Percentiles rank a stretch among this genome's conserved stretches.
These are phyloP conservation scores for Rubia peregrina DNA, from an alignment of 305 asterid species.

Conservation along the genomic window DNA sequence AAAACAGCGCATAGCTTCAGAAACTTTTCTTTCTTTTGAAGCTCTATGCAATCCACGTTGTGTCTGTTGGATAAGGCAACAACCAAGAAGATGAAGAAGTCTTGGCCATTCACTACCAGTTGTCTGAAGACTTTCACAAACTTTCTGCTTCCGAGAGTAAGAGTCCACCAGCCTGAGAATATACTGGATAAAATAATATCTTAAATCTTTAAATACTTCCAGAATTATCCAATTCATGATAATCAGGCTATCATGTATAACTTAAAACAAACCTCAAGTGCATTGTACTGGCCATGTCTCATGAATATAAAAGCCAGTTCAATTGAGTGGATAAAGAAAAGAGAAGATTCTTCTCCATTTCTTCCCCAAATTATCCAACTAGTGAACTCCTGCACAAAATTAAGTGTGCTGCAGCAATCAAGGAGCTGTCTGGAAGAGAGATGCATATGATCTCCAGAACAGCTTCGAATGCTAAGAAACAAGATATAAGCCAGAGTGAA, in stretches of 20 bases:
- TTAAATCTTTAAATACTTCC: conserved; percentile 29
- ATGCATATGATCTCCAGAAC: conserved; percentile 38
- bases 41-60: conserved; percentile 51
- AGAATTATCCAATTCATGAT: conserved; percentile 18
- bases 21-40: conserved; percentile 56
- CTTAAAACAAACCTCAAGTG: conserved; percentile 59
- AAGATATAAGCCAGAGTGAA: conserved; percentile 70
- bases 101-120: conserved; percentile 53
- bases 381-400: conserved; percentile 59
- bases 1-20: conserved; percentile 82
- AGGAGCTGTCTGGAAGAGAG: conserved; percentile 39
- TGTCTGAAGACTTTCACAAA: conserved; percentile 67
- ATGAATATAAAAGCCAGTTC: conserved; percentile 71
- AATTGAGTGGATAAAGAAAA: conserved; percentile 68
- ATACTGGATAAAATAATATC: conserved; percentile 43
- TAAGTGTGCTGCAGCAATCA: conserved; percentile 49
- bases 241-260: conserved; percentile 5
- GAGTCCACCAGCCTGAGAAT: conserved; percentile 74
- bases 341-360: conserved; percentile 65
- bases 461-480: conserved; percentile 46
- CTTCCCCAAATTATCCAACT: conserved; percentile 95
- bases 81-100: conserved; percentile 85
- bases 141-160: conserved; percentile 68
- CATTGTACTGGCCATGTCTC: conserved; percentile 69
- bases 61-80: conserved; percentile 82